Evolutionary conservation across 176 grass and related monocot genomes (phyloP), one percentile per base, ranked within the genome.

Genomic region (Chloris gayana): DNA sequence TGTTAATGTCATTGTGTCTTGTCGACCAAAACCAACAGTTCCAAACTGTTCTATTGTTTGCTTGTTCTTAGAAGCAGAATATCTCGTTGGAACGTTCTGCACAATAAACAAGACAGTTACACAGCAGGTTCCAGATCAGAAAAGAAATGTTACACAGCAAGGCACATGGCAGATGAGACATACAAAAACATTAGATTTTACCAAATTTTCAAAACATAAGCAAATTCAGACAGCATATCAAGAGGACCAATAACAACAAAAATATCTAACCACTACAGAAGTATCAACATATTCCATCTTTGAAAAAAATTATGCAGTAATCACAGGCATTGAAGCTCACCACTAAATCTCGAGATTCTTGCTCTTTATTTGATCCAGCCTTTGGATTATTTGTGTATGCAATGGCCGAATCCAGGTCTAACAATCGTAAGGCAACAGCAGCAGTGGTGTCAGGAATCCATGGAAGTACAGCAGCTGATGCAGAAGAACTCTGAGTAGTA

Each of bases 361-460:
- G 86, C 66, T 95, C 88, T 70, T 68, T 98, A 25, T 78, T 86
- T 66, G 86, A 84, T 29, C 82, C 88, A 29, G 59, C 38, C 65
- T 89, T 98, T 71, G 85, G 84, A 71, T 49, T 67, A 26, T 74
- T n/a, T 29, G 72, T 86, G 75, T 95, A 99, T 61, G 84, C 95
- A 32, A 99, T 72, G 38, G 92, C 84, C 62, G 82, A 83, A 88
- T 95, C 90, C 75, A 99, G 76, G 42, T 95, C 88, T 47, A 95
- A 86, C 42, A 95, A 73, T 83, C 96, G 91, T 75, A 99, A 82
- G 0, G 88, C 80, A 64, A 99, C 88, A 86, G 96, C 96, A 77
- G 92, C 86, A 29, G 72, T 53, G 37, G 90, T 95, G 37, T 73
- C 78, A 66, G 96, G 92, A 72, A 99, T 79, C 88, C 92, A 99